Evolutionary conservation across 1,139 yeast genomes (phyloP).

Genomic region (Trichomonascaceae sp.): DNA sequence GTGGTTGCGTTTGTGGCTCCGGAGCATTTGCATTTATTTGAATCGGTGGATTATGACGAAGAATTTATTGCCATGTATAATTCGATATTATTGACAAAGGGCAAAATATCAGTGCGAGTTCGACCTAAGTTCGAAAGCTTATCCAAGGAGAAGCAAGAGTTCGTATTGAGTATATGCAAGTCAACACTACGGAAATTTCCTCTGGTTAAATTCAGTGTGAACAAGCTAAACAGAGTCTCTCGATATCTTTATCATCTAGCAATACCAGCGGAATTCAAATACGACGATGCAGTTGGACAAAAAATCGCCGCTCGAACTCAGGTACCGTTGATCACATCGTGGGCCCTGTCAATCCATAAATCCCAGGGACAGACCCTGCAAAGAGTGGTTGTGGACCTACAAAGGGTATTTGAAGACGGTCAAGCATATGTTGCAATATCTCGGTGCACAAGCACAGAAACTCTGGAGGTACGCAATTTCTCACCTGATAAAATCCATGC

Average conservation of each 20-base stretch:
- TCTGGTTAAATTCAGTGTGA: conserved; percentile 5
- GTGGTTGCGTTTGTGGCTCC: conserved; percentile 39
- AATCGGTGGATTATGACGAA: conserved; percentile 5
- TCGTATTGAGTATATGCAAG: neutral
- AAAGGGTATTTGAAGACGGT: conserved; percentile 71
- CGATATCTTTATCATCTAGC: conserved; percentile 4
- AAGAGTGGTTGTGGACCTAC: conserved; percentile 68
- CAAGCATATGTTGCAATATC: conserved; percentile 89
- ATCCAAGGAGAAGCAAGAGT: neutral
- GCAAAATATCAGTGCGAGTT: conserved; percentile 1
- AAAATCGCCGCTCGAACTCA: conserved; percentile 43
- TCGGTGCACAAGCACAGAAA: conserved; percentile 72
- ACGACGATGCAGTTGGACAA: conserved; percentile 1
- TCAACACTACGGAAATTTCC: conserved; percentile 1
- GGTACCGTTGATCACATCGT: conserved; percentile 68
- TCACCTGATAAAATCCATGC: conserved; percentile 56
- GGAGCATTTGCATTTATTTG: neutral
- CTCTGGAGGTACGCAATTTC: conserved; percentile 70
- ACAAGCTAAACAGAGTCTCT: neutral
- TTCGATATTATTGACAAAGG: neutral
- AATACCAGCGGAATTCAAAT: conserved; percentile 4
- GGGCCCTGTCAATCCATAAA: conserved; percentile 89
- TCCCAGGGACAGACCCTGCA: conserved; percentile 88
- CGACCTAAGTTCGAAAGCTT: neutral
- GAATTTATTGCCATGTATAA: conserved; percentile 3